Base-by-base conservation (phyloP, 1,284 basidiomycete species). In the Cerrena zonata region DNA sequence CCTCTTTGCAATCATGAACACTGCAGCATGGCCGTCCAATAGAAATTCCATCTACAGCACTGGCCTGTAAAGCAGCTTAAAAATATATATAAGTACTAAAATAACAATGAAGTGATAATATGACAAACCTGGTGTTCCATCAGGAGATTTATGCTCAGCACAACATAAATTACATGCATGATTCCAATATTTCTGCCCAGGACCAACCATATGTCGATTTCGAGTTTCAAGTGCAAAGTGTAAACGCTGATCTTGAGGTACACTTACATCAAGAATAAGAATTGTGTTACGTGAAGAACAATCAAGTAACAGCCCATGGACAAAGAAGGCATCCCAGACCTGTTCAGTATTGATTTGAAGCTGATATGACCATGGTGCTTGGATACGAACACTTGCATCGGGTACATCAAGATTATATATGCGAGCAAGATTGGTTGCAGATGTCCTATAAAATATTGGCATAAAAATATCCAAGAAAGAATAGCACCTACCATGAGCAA, bases 21-120 rank as follows among this genome's bases (percentile, higher is more conserved):
- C 4, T 53, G 52, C 70, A 71, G 44, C 65, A 65, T 1, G 67
- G 65, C 43, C 61, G 64, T 1, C 66, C 65, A 22, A 69, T 58
- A 13, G 59, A 57, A 13, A 69, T 52, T 4, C 68, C 66, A 50
- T 69, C 65, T 11, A 56, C 59, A 10, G 69, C 64, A n/a, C 59
- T 53, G 1, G 40, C 40, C 10, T 19, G 21, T 19, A 41, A 10
- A 19, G 21, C 21, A 15, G 11, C 40, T 41, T 11, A 41, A 11
- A 13, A 41, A 41, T 15, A 11, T 15, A 19, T 11, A 11, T 41
- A 15, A 15, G 40, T 10, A 10, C 11, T 11, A 21, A 18, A 13
- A 22, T 19, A 10, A n/a, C n/a, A n/a, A n/a, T n/a, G n/a, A n/a
- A n/a, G n/a, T n/a, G n/a, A n/a, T n/a, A n/a, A n/a, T n/a, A n/a